Conservation (phyloP, 2,329 filamentous ascomycete species). For the Ophiostoma perfectum region DNA sequence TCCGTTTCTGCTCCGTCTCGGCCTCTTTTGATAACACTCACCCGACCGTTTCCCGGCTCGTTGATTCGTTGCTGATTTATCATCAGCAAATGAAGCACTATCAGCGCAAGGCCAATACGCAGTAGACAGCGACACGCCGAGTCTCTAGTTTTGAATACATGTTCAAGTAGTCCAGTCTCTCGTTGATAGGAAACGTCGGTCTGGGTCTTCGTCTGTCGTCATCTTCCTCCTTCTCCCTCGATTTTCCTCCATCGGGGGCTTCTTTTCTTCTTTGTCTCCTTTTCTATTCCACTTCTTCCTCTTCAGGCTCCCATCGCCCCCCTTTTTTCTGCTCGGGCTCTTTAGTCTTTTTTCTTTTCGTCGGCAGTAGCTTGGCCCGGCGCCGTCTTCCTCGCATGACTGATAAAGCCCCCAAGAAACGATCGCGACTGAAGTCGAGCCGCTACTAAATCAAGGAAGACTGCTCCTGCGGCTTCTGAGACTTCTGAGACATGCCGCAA, state of each 20-base stretch:
- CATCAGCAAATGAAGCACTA: too few species aligned
- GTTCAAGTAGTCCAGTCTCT: too few species aligned
- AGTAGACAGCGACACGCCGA: too few species aligned
- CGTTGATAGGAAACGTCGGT: too few species aligned
- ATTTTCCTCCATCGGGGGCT: neutral
- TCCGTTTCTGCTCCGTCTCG: neutral
- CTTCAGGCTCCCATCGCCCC: too few species aligned
- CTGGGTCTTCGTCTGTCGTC: neutral
- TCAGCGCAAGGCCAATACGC: too few species aligned
- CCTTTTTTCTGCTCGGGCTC: neutral
- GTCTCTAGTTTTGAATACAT: too few species aligned
- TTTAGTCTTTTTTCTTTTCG: neutral
- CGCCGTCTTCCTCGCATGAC: neutral
- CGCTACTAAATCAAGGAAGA: neutral
- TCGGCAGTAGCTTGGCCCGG: constrained; percentile 3
- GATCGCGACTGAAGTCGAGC: neutral
- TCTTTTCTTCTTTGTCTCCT: neutral
- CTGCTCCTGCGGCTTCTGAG: neutral
- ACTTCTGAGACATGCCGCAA: neutral
- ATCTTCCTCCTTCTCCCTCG: neutral
- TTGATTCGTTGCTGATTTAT: too few species aligned
- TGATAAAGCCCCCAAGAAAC: neutral
- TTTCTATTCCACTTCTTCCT: neutral
- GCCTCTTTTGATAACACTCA: neutral
- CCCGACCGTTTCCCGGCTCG: neutral